Evolutionary conservation across 306 rosid genomes (phyloP), one percentile per base, ranked within the genome.

Genomic region (Vachellia collinsii): DNA sequence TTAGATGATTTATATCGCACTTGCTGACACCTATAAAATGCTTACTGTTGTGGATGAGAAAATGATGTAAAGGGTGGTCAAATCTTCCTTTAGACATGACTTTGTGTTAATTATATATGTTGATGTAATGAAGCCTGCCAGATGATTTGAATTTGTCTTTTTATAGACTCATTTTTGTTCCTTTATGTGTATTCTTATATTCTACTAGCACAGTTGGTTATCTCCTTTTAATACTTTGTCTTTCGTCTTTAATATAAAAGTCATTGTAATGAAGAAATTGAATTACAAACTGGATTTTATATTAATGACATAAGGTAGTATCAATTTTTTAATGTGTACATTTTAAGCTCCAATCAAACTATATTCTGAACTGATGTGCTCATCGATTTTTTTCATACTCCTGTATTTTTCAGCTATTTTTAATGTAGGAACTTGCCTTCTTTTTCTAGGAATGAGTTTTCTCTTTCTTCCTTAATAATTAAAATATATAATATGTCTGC

Each of bases 21-120:
- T 78, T 85, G 89, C 90, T 89, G 88, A 87, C 93, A 74, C 81
- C 83, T 87, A 83, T 88, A 83, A 79, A 77, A 75, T 83, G 80
- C 81, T 81, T 85, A 80, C 77, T 46, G 82, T 75, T 46, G 82
- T 85, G 79, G 87, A 76, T 72, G 69, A 74, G 75, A 79, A 75
- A 78, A 61, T 73, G 63, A 79, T 80, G 85, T 90, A 90, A 79
- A 83, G 77, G 84, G 58, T 69, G 46, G 43, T 79, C 34, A 36
- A 42, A 59, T 67, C 70, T 68, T 68, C 76, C 85, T 87, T 79
- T 44, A 75, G 73, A 76, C 70, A 72, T 76, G 73, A 82, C 74
- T 77, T 65, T 70, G 29, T 80, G 84, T 77, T 47, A 85, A 62
- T 84, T 81, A 70, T 86, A 70, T 86, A 44, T 77, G 80, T 72